Evolutionary conservation across 75 land plant genomes (phyloP).

Genomic region (Sequoiadendron giganteum): DNA sequence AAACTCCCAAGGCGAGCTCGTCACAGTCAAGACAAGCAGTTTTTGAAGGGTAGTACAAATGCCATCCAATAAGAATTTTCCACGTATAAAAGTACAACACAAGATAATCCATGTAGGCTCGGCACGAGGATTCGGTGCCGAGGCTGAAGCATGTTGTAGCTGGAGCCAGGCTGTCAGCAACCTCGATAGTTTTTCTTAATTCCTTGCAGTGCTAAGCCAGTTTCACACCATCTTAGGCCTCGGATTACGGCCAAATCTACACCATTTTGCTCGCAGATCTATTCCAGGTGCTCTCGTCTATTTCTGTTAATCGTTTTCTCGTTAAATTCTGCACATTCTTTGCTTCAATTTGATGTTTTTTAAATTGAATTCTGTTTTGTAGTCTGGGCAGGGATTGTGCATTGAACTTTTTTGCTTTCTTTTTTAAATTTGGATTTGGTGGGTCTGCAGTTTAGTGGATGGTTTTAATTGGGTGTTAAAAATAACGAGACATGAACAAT

Average conservation of each 20-base stretch:
- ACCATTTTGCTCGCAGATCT: background rate
- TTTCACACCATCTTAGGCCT: slow-evolving; percentile 2
- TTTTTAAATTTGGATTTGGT: slow-evolving; percentile 2
- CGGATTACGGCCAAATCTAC: background rate
- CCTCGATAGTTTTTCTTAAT: slow-evolving; percentile 23
- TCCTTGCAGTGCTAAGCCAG: background rate
- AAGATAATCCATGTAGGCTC: slow-evolving; percentile 6
- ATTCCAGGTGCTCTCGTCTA: slow-evolving; percentile 2
- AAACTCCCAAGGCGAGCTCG: background rate
- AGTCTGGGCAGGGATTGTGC: background rate
- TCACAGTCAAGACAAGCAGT: background rate
- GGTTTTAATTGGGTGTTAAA: slow-evolving; percentile 2
- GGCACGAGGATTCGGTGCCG: slow-evolving; percentile 7
- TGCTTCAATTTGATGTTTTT: background rate
- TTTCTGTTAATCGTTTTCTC: background rate
- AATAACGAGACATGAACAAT: background rate
- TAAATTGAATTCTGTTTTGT: background rate
- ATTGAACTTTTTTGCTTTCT: background rate
- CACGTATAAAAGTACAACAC: background rate
- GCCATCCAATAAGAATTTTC: background rate
- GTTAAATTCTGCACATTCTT: background rate
- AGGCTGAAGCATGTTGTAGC: slow-evolving; percentile 23
- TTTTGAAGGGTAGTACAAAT: background rate
- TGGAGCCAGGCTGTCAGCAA: slow-evolving; percentile 70
- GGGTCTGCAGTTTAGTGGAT: background rate